Evolutionary conservation across 371 early-diverging fungal genomes (phyloP).

Genomic region (Mortierella sp.): DNA sequence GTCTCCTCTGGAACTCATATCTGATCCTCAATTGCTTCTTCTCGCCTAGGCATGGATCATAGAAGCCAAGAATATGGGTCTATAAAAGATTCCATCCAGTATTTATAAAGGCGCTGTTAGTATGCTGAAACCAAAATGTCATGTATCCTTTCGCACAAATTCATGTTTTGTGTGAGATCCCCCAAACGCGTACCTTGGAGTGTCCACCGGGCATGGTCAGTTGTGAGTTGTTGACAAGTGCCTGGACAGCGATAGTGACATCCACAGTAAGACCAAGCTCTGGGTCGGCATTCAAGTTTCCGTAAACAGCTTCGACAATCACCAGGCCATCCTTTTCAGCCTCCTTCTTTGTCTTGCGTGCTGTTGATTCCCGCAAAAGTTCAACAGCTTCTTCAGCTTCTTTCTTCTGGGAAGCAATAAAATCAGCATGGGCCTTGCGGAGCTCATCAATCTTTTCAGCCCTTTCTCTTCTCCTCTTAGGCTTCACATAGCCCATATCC

Average conservation of each 20-base stretch:
- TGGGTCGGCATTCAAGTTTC: constrained; percentile 66
- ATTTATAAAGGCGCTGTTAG: background rate
- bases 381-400: constrained; percentile 84
- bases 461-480: constrained; percentile 70
- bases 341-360: constrained; percentile 75
- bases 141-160: background rate
- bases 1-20: constrained; percentile 84
- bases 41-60: constrained; percentile 94
- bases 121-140: background rate
- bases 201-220: constrained; percentile 87
- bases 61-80: constrained; percentile 92
- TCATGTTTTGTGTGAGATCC: background rate
- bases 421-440: constrained; percentile 79
- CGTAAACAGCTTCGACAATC: constrained; percentile 89
- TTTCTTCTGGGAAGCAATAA: constrained; percentile 73
- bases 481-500: constrained; percentile 76
- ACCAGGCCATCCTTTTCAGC: constrained; percentile 80
- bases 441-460: constrained; percentile 76
- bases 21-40: constrained; percentile 83
- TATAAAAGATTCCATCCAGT: constrained; percentile 38
- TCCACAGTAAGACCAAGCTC: constrained; percentile 70
- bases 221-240: constrained; percentile 85
- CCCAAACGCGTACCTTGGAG: constrained; percentile 72
- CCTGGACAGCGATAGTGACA: constrained; percentile 88
- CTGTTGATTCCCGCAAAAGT: constrained; percentile 76